Conservation (phyloP, 192 early-diverging fungal genomes). For the Backusella psychrophila region DNA sequence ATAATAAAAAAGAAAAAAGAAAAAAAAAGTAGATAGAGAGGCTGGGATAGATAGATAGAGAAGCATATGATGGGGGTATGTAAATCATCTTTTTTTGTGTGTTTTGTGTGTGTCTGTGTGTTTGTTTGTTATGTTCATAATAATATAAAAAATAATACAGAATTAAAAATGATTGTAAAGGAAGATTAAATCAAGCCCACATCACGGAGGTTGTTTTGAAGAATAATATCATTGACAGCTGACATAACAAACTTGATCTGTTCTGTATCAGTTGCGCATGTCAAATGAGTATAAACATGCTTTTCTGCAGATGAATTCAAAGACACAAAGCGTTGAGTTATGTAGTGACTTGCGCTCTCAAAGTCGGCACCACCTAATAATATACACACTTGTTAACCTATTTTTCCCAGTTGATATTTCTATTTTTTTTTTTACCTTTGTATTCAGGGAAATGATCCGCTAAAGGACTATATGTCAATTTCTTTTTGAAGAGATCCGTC, state of each 20-base stretch:
- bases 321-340: conserved; percentile 74
- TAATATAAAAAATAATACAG: not conserved
- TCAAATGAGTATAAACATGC: conserved; percentile 86
- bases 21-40: not conserved
- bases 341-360: conserved; percentile 71
- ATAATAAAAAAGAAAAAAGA: not conserved
- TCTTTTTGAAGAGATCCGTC: conserved; percentile 92
- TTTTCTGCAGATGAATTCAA: conserved; percentile 73
- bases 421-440: conserved; percentile 50
- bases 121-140: not conserved
- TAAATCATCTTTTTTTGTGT: not conserved
- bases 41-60: not conserved
- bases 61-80: not conserved
- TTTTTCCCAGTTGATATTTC: too few species aligned
- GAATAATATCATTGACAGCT: conserved; percentile 86
- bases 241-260: conserved; percentile 91
- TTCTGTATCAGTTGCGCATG: conserved; percentile 80
- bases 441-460: conserved; percentile 89
- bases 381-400: not conserved
- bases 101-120: not conserved
- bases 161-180: not conserved
- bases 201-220: conserved; percentile 78
- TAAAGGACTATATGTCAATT: conserved; percentile 80
- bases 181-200: conserved; percentile 66
- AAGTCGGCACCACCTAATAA: conserved; percentile 59